Base-by-base conservation (phyloP, 2,329 filamentous ascomycete species). In the Corynespora cassiicola region DNA sequence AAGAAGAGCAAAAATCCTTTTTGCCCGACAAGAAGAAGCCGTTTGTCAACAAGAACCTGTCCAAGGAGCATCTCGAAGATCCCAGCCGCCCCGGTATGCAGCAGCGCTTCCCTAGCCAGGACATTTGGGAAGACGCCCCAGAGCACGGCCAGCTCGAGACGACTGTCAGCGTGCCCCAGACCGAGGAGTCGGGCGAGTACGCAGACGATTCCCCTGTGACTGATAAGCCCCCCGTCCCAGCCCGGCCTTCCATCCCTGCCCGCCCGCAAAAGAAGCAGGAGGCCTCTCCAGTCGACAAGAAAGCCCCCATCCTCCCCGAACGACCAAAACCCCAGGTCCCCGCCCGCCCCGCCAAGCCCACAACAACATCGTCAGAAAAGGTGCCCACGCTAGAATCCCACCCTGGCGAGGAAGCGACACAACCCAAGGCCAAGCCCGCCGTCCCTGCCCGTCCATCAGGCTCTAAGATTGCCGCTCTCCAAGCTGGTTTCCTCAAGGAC, bases 91-190 rank as follows among this genome's bases (percentile, higher is more conserved):
- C 85, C 15, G 75, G 74, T 11, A 63, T 79, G 52, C 75, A 82
- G 41, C 84, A 85, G 34, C 83, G 90, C 9, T 97, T 97, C 66
- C 92, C 92, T 0, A 96, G 91, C 64, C 84, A 84, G 37, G 92
- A 97, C 69, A 84, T 96, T 26, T 96, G 92, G 92, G 92, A 97
- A 71, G 92, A 97, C 65, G 85, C 82, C 0, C 92, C 92, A 1
- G 90, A 95, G 56, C 92, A 88, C 58, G 80, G 88, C 40, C 79
- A 87, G 48, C 79, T 95, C 14, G 84, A 90, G 58, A 87, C 91
- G 0, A 91, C 86, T 1, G 84, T 95, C 32, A 70, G 64, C 43
- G 56, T 52, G 25, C 80, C 78, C 38, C 73, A 77, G 18, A 75
- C 78, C 3, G 72, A 74, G 15, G 75, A 78, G 46, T 69, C 68